These are phyloP conservation scores for Phalaenopsis aphrodite DNA, from an alignment of 106 monocot species.

Conservation along the genomic window DNA sequence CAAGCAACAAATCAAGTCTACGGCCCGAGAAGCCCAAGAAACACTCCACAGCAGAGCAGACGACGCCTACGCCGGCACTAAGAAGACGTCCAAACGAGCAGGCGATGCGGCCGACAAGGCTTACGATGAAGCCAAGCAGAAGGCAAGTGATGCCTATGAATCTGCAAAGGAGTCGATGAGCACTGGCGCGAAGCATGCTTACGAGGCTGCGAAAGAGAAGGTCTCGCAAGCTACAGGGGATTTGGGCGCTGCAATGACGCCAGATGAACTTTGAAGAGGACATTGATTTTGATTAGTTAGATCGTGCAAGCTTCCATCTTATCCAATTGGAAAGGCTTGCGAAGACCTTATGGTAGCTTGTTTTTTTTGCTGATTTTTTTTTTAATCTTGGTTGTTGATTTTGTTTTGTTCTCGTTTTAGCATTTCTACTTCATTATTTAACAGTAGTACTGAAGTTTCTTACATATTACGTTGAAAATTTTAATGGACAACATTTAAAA, in stretches of 20 bases:
- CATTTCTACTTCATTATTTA: not conserved
- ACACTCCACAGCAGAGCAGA: not conserved
- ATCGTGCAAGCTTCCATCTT: not conserved
- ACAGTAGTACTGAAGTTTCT: no score
- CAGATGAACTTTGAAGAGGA: constrained; percentile 6
- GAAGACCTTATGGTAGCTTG: not conserved
- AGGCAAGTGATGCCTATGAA: constrained; percentile 13
- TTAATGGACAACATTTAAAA: no score
- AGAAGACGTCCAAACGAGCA: not conserved
- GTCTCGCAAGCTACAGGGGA: constrained; percentile 14
- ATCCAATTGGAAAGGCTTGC: not conserved
- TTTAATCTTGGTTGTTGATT: not conserved
- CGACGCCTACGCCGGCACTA: not conserved
- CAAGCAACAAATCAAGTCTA: not conserved
- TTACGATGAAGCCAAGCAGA: constrained; percentile 12
- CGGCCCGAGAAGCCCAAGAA: not conserved
- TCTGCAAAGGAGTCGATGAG: constrained; percentile 14
- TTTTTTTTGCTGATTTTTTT: not conserved
- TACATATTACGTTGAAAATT: no score
- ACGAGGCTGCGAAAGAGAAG: constrained; percentile 22
- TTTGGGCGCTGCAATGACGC: constrained; percentile 4
- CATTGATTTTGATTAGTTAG: not conserved
- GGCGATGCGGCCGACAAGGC: not conserved
- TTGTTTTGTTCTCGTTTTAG: not conserved
- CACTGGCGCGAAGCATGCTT: constrained; percentile 4